phyloP scores from a whole-genome alignment of 805 yeast species.

The Suhomyces sp. region DNA sequence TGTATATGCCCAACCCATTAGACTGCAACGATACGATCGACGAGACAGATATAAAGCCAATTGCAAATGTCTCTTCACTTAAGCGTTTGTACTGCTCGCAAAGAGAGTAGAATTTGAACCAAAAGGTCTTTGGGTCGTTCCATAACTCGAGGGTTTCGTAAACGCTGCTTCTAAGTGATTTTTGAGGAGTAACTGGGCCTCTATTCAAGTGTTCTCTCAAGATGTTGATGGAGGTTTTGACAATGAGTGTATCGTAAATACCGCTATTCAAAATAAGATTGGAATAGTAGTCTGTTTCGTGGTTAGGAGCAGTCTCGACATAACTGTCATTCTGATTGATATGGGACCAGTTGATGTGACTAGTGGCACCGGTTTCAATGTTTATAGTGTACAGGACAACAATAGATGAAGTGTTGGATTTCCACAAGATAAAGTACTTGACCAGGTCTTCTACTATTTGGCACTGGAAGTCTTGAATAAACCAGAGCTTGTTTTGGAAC shows the following conservation, averaged over 20 bases:
- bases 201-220: conserved; percentile 40
- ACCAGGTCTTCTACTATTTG: neutral
- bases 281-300: conserved; percentile 38
- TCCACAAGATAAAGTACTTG: conserved; percentile 50
- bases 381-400: conserved; percentile 15
- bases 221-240: conserved; percentile 52
- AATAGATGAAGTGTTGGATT: conserved; percentile 53
- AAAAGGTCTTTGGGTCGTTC: conserved; percentile 35
- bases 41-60: conserved; percentile 7
- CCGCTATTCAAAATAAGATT: conserved; percentile 49
- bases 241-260: conserved; percentile 44
- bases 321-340: conserved; percentile 9
- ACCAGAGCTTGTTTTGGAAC: conserved; percentile 34
- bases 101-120: conserved; percentile 68
- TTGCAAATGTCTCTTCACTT: conserved; percentile 56
- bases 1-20: conserved; percentile 31
- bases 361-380: conserved; percentile 12
- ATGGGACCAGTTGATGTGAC: conserved; percentile 14
- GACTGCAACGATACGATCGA: conserved; percentile 25
- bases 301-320: conserved; percentile 23
- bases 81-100: conserved; percentile 67
- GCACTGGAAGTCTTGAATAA: conserved; percentile 37
- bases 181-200: conserved; percentile 10
- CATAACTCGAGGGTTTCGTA: conserved; percentile 18
- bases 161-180: conserved; percentile 25